Evolutionary conservation across 148 eudicot species (phyloP).

Genomic region (Cornus florida): DNA sequence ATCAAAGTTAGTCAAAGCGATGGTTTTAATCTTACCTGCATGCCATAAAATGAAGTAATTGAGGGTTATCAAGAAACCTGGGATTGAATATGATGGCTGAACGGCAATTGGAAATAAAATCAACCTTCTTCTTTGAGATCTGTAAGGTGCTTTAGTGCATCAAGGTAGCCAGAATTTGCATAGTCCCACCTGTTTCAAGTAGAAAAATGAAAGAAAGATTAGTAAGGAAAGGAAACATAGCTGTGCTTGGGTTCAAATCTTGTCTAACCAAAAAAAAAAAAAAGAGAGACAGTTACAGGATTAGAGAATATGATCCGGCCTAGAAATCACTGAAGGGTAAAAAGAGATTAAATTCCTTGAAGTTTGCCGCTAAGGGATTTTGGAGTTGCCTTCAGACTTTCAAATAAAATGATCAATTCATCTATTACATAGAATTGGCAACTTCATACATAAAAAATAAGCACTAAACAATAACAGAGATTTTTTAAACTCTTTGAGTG

Average conservation of each 20-base stretch:
- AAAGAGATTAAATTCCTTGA: not conserved
- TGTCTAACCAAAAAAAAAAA: not conserved
- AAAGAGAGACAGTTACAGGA: not conserved
- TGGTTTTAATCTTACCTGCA: constrained; percentile 94
- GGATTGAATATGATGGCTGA: not conserved
- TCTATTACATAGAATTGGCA: not conserved
- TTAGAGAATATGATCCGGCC: not conserved
- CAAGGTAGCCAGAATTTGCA: constrained; percentile 90
- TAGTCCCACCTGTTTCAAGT: constrained; percentile 91
- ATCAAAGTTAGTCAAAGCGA: constrained; percentile 95
- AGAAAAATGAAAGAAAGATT: constrained; percentile 10
- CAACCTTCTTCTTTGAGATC: constrained; percentile 95
- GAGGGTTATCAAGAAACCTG: constrained; percentile 18
- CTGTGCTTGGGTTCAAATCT: not conserved
- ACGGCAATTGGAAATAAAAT: constrained; percentile 7
- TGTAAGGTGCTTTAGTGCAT: constrained; percentile 93
- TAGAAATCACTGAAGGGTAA: not conserved
- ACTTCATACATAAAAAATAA: not conserved
- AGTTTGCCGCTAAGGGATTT: too few species aligned
- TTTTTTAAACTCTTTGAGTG: not conserved
- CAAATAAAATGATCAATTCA: not conserved
- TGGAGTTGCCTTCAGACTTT: not conserved
- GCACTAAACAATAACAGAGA: not conserved
- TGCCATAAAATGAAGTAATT: constrained; percentile 17
- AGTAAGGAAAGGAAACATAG: not conserved